phyloP scores from a whole-genome alignment of 208 protist genomes.

The Entamoeba moshkovskii region DNA sequence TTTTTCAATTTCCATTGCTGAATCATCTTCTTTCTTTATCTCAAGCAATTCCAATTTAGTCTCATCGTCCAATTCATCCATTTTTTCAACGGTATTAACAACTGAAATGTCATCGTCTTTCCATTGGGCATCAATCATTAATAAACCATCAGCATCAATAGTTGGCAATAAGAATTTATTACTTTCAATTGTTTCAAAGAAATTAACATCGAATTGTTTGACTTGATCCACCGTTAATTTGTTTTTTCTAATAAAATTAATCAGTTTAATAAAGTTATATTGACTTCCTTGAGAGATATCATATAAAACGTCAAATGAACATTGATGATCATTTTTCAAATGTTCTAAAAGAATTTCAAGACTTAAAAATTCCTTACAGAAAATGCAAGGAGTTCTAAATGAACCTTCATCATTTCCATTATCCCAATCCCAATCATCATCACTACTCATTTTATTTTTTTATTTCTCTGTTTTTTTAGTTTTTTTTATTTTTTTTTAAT shows the following conservation, averaged over 20 bases:
- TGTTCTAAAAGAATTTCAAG: neutral
- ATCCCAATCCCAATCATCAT: neutral
- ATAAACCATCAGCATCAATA: neutral
- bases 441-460: too few species aligned
- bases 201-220: neutral
- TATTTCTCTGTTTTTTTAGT: too few species aligned
- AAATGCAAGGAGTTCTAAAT: neutral
- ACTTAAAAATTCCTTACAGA: neutral
- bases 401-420: neutral
- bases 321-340: neutral
- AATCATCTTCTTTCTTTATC: neutral
- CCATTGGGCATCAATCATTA: neutral
- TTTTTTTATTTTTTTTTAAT: too few species aligned
- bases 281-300: neutral
- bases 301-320: neutral
- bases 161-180: neutral
- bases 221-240: neutral
- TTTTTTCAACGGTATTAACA: neutral
- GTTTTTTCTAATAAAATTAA: neutral
- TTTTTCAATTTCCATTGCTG: neutral
- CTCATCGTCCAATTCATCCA: neutral
- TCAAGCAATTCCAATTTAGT: neutral
- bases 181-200: neutral
- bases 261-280: neutral
- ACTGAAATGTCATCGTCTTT: neutral